Evolutionary conservation across 1,139 yeast species (phyloP).

Genomic region (Geotrichum citri-aurantii): DNA sequence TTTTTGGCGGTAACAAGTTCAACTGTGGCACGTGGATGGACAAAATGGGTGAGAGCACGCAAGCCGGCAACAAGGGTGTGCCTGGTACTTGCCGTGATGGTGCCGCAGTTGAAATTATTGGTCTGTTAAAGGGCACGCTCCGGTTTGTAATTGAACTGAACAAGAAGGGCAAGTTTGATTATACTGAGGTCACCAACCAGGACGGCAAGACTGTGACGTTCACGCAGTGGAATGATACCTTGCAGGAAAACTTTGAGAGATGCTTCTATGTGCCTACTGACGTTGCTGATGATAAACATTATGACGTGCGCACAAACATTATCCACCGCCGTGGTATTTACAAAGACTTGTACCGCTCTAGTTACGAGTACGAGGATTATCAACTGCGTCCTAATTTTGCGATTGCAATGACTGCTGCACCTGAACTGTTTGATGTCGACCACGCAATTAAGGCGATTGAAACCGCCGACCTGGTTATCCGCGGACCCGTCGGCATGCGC

Average conservation of each 20-base stretch:
- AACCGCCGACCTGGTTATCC: constrained; percentile 62
- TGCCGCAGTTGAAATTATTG: constrained; percentile 90
- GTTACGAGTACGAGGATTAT: constrained; percentile 88
- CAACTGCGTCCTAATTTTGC: constrained; percentile 90
- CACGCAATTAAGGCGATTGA: constrained; percentile 59
- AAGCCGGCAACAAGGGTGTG: constrained; percentile 76
- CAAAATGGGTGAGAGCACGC: constrained; percentile 92
- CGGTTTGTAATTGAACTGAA: constrained; percentile 67
- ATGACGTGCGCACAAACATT: constrained; percentile 54
- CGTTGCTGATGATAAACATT: constrained; percentile 47
- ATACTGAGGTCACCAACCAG: constrained; percentile 41
- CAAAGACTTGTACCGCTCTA: constrained; percentile 75
- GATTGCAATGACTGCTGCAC: constrained; percentile 89
- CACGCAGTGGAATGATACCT: constrained; percentile 62
- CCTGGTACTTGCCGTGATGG: constrained; percentile 99
- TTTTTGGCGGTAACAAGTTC: constrained; percentile 85
- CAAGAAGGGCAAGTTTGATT: constrained; percentile 48
- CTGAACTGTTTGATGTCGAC: constrained; percentile 68
- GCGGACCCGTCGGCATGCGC: constrained; percentile 90
- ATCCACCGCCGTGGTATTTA: constrained; percentile 90
- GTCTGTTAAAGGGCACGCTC: constrained; percentile 74
- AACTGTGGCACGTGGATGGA: constrained; percentile 99
- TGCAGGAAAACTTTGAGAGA: constrained; percentile 70
- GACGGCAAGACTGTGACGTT: constrained; percentile 50
- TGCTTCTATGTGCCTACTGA: constrained; percentile 69